These are phyloP conservation scores for Penicillium hesseltinei DNA, from an alignment of 2,329 filamentous ascomycete genomes.

Conservation along the genomic window DNA sequence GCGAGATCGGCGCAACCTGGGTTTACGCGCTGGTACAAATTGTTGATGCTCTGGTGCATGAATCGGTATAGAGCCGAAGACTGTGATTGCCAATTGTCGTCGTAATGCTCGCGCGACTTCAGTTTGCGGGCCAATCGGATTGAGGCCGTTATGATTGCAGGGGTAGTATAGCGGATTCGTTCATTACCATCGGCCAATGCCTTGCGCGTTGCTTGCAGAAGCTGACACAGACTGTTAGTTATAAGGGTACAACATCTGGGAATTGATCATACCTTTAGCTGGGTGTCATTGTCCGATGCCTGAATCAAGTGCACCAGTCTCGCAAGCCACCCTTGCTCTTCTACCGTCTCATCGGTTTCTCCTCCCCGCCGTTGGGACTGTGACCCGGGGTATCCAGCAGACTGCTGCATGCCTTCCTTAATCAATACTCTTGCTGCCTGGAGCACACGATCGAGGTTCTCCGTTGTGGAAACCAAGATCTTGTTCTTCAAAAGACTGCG, in stretches of 20 bases:
- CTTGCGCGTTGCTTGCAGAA: slow-evolving; percentile 83
- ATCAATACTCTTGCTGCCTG: slow-evolving; percentile 88
- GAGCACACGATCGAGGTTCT: slow-evolving; percentile 83
- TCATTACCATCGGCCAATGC: slow-evolving; percentile 91
- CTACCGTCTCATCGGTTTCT: slow-evolving; percentile 95
- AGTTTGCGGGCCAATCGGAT: slow-evolving; percentile 85
- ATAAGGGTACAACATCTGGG: neutral
- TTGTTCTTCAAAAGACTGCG: slow-evolving; percentile 78
- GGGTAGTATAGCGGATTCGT: slow-evolving; percentile 91
- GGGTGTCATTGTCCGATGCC: slow-evolving; percentile 82
- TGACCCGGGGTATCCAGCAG: slow-evolving; percentile 79
- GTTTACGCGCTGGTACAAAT: slow-evolving; percentile 82
- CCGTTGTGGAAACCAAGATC: slow-evolving; percentile 71
- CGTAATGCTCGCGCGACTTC: slow-evolving; percentile 86
- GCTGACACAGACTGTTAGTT: slow-evolving; percentile 40
- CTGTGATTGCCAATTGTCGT: slow-evolving; percentile 70
- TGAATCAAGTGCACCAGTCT: slow-evolving; percentile 85
- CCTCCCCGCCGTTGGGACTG: slow-evolving; percentile 68
- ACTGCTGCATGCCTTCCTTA: slow-evolving; percentile 82
- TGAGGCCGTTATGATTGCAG: slow-evolving; percentile 83
- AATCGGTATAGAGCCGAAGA: slow-evolving; percentile 90
- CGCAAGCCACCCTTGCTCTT: slow-evolving; percentile 96
- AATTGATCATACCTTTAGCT: slow-evolving; percentile 65
- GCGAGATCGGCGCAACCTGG: slow-evolving; percentile 81
- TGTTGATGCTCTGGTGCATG: slow-evolving; percentile 82